Evolutionary conservation across 2,329 filamentous ascomycete genomes (phyloP).

Genomic region (Davidsoniella eucalypti): DNA sequence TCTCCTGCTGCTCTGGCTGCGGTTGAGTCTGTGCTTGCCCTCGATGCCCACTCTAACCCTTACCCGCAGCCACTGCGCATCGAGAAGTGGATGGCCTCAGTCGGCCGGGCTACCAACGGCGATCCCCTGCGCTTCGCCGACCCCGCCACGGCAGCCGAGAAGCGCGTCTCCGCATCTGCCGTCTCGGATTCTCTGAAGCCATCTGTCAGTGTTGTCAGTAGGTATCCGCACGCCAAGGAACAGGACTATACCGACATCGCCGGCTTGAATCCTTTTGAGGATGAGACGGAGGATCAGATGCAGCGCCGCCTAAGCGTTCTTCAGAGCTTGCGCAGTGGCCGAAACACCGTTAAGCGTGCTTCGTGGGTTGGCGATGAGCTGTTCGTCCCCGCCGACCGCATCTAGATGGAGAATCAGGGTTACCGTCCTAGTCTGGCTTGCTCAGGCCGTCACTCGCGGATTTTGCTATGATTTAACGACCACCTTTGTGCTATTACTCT

Average conservation of each 20-base stretch:
- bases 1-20: neutral
- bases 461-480: too few relatives aligned
- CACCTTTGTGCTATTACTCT: too few relatives aligned
- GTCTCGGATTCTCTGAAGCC: neutral
- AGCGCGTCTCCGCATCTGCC: neutral
- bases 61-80: conserved; percentile 4
- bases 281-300: neutral
- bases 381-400: too few relatives aligned
- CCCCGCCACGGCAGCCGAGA: neutral
- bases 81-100: conserved; percentile 9
- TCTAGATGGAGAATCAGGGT: too few relatives aligned
- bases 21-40: neutral
- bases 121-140: neutral
- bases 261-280: conserved; percentile 11
- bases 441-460: too few relatives aligned
- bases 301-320: too few relatives aligned
- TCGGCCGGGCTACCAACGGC: conserved; percentile 2
- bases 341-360: too few relatives aligned
- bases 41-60: neutral
- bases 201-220: conserved; percentile 10
- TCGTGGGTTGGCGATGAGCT: too few relatives aligned
- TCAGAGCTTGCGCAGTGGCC: too few relatives aligned
- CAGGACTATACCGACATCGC: conserved; percentile 14
- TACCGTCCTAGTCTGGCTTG: too few relatives aligned
- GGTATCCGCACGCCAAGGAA: conserved; percentile 13